These are phyloP conservation scores for Pelargonium australe DNA, from an alignment of 441 rosid species.

Conservation along the genomic window DNA sequence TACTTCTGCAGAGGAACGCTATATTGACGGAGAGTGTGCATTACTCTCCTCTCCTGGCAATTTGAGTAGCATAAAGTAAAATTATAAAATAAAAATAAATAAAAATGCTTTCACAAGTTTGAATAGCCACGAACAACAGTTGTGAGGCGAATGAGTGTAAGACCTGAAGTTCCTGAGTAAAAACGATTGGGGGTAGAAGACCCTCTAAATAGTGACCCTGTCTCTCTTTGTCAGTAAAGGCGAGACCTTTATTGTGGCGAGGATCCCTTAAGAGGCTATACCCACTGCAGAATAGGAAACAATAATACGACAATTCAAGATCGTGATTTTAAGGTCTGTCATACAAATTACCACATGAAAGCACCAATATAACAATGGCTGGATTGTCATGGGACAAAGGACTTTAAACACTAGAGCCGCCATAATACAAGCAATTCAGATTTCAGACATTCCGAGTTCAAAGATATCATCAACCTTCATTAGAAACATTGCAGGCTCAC, in stretches of 20 bases:
- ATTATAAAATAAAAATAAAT: background rate
- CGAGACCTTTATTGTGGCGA: constrained; percentile 86
- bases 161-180: constrained; percentile 82
- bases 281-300: constrained; percentile 43
- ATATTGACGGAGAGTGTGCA: constrained; percentile 79
- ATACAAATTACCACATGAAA: no score
- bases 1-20: constrained; percentile 85
- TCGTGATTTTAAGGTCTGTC: background rate
- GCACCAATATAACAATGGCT: background rate
- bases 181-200: constrained; percentile 79
- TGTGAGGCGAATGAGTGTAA: background rate
- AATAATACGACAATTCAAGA: background rate
- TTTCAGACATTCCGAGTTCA: no score
- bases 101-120: no score
- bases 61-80: constrained; percentile 1
- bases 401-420: no score
- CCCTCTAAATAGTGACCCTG: constrained; percentile 89
- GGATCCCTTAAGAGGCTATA: constrained; percentile 84
- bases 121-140: background rate
- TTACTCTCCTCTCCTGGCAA: constrained; percentile 66
- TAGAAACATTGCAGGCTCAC: no score
- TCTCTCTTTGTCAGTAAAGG: constrained; percentile 76
- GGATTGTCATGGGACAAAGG: no score
- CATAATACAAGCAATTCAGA: no score
- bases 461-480: no score